phyloP scores from a whole-genome alignment of 164 flowering plant species.

The Liquidambar formosana region DNA sequence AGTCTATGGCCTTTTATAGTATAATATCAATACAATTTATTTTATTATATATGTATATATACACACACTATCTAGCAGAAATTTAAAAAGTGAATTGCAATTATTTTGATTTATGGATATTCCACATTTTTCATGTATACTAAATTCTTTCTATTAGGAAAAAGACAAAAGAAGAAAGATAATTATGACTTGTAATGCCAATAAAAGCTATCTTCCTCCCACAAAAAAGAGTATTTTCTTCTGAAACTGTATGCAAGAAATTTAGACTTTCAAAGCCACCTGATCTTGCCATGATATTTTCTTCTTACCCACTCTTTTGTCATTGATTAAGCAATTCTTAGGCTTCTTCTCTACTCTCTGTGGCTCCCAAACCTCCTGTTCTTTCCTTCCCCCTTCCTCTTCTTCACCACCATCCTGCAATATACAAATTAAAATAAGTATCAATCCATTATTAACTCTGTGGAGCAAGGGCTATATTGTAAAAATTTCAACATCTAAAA shows the following conservation, averaged over 20 bases:
- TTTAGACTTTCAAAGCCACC: conserved; percentile 24
- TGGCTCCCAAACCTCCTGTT: conserved; percentile 5
- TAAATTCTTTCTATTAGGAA: too few relatives aligned
- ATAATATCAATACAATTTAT: too few relatives aligned
- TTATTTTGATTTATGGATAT: too few relatives aligned
- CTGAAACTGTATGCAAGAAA: background rate
- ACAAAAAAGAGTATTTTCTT: background rate
- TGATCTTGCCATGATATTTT: conserved; percentile 35
- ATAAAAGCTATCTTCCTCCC: too few relatives aligned
- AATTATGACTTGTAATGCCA: too few relatives aligned
- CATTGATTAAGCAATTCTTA: conserved; percentile 11
- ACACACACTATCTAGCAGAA: too few relatives aligned
- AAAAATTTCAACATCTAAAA: background rate
- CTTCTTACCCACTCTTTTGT: conserved; percentile 26
- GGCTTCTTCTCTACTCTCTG: conserved; percentile 12
- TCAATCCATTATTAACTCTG: background rate
- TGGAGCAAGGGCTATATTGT: background rate
- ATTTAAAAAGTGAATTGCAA: too few relatives aligned
- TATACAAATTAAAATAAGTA: background rate
- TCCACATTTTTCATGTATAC: too few relatives aligned
- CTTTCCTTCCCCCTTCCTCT: background rate
- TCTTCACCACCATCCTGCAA: background rate
- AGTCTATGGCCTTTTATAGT: too few relatives aligned
- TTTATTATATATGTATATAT: too few relatives aligned
- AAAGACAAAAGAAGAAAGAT: too few relatives aligned